Evolutionary conservation across 2,329 filamentous ascomycete genomes (phyloP), one percentile per base, ranked within the genome.

Genomic region (Stromatinia cepivora): DNA sequence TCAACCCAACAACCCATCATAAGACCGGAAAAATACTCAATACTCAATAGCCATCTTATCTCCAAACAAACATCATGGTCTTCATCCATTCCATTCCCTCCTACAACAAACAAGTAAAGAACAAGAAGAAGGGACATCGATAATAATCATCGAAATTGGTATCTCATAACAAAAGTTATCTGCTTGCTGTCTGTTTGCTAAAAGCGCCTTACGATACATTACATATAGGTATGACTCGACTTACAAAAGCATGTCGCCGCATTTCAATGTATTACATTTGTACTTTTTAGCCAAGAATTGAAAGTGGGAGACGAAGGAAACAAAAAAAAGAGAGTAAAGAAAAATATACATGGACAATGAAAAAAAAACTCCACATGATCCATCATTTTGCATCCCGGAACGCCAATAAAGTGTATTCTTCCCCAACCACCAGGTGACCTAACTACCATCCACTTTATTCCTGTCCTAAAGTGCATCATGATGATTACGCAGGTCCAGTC

Each of bases 231-330:
- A 28, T 10, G 15, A 13, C 56, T 42, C 3, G n/a, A 28, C 36
- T 39, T 39, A 52, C 54, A 48, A 56, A 25, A 25, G 6, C 58
- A n/a, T 39, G 25, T 15, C 20, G 48, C 46, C 28, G 39, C 28
- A 48, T 58, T 56, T n/a, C 64, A 58, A 22, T 52, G 22, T 48
- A 67, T 9, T 42, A 39, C 45, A 31, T 25, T 20, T 25, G 57
- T 31, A 45, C 15, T 31, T 39, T 66, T 67, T 59, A 67, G 64
- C 53, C 53, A 48, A 67, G 53, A 66, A 50, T 10, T 15, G 20
- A n/a, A 34, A 10, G 36, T 45, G 17, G 15, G 9, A 45, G 45
- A 28, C n/a, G n/a, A n/a, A n/a, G n/a, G n/a, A 17, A 15, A 34
- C 22, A 45, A 52, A n/a, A 5, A 6, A n/a, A 34, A 57, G 42